Base-by-base conservation (phyloP, 2,329 filamentous ascomycete species). In the Paecilomyces niveus region DNA sequence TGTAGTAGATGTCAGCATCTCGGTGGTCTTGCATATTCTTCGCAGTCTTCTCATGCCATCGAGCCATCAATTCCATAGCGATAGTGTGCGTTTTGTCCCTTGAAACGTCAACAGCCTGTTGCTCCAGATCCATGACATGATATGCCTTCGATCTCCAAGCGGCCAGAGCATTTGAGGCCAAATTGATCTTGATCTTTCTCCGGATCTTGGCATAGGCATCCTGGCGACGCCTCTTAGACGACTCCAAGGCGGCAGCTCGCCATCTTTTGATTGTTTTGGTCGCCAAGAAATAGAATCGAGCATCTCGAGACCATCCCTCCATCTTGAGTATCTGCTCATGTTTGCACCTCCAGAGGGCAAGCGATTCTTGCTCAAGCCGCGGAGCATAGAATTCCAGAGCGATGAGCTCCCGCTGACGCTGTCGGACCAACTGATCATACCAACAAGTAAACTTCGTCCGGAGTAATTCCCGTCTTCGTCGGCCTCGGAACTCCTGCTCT, bases 151-250 rank as follows among this genome's bases (percentile, higher is more conserved):
- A 65, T 45, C 70, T 72, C 76, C 78, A 80, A 11, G 61, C 62
- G 11, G 61, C 54, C 22, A 83, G 64, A 50, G 73, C 73, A 29
- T 72, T 69, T 8, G 75, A 72, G 13, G 80, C 83, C 53, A 85
- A 70, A 32, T 79, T 80, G 52, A 81, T 76, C 69, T 87, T 87
- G 54, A 80, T 69, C 51, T 71, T 77, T 53, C 82, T 73, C 60
- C 84, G 75, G 32, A 85, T 69, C 22, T 78, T 77, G 2, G 78
- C 75, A 69, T 87, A 87, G 0, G 81, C 78, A 45, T 84, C 79
- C 54, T 83, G 78, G 31, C 82, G 78, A 22, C 82, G 79, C 61
- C 75, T 74, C 59, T 82, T 80, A 32, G 81, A 75, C 15, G 80
- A 76, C 57, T 82, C 73, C 50, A 78, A 68, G 1, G 80, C 80